Conservation (phyloP, 495 filamentous ascomycete genomes). For the Trichoderma gamsii region DNA sequence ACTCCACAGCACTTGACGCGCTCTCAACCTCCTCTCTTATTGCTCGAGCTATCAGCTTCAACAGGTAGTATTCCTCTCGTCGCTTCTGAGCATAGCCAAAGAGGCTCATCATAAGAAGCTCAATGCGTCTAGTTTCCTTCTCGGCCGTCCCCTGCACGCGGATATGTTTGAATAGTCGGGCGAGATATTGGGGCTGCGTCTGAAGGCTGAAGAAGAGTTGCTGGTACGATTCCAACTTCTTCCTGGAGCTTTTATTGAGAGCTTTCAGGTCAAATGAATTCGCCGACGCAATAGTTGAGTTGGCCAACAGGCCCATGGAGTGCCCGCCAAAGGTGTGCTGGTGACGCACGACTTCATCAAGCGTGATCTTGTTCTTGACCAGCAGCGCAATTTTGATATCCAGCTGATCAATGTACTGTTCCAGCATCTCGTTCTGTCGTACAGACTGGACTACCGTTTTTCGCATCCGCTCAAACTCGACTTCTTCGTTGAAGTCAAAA, state of each 20-base stretch:
- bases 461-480: slow-evolving; percentile 87
- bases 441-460: slow-evolving; percentile 97
- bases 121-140: slow-evolving; percentile 85
- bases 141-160: slow-evolving; percentile 82
- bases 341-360: slow-evolving; percentile 95
- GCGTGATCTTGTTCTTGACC: slow-evolving; percentile 98
- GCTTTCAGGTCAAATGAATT: slow-evolving; percentile 97
- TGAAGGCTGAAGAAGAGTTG: slow-evolving; percentile 97
- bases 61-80: slow-evolving; percentile 91
- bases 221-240: slow-evolving; percentile 94
- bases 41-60: slow-evolving; percentile 79
- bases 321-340: slow-evolving; percentile 95
- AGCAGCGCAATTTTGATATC: slow-evolving; percentile 98
- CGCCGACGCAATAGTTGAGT: slow-evolving; percentile 76
- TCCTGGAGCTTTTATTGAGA: slow-evolving; percentile 89
- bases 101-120: slow-evolving; percentile 90
- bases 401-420: slow-evolving; percentile 95
- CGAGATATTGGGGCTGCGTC: slow-evolving; percentile 92
- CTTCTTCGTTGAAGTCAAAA: slow-evolving; percentile 97
- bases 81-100: slow-evolving; percentile 97
- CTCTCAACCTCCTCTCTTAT: slow-evolving; percentile 81
- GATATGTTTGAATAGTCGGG: slow-evolving; percentile 75
- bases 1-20: slow-evolving; percentile 70
- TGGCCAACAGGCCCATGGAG: slow-evolving; percentile 77
- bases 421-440: slow-evolving; percentile 90